Percentiles rank a stretch among this genome's conserved stretches.
These are phyloP conservation scores for Phytophthora foliorum DNA, from an alignment of 352 stramenopile species.

Conservation along the genomic window DNA sequence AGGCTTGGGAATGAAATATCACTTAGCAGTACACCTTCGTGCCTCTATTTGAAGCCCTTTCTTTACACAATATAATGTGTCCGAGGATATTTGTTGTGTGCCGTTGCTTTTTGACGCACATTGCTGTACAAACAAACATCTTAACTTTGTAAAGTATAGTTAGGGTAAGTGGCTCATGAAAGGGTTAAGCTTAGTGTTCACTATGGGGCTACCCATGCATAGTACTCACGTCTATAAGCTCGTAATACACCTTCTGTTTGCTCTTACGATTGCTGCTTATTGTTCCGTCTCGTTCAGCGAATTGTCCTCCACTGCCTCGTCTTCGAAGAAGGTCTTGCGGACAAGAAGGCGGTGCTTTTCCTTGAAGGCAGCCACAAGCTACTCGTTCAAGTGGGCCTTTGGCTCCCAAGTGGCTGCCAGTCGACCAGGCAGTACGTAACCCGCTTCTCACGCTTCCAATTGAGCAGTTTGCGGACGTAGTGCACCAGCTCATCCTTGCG, in stretches of 20 bases:
- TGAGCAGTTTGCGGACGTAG: conserved; percentile 1
- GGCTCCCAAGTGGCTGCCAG: conserved; percentile 33
- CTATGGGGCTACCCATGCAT: not conserved
- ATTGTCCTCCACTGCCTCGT: conserved; percentile 32
- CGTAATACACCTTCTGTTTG: conserved; percentile 10
- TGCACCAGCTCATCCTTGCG: not conserved
- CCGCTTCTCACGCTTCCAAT: not conserved
- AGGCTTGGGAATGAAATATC: too few species aligned
- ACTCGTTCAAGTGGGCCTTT: conserved; percentile 1
- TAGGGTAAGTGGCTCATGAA: too few species aligned
- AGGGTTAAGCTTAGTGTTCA: conserved; percentile 25
- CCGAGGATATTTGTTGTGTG: too few species aligned
- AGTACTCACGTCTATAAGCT: not conserved
- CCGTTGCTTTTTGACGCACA: too few species aligned
- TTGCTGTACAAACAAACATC: too few species aligned
- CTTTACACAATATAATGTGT: too few species aligned
- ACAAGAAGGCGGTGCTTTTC: conserved; percentile 27
- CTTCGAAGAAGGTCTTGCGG: conserved; percentile 24
- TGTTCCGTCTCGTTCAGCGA: conserved; percentile 19
- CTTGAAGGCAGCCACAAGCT: conserved; percentile 25
- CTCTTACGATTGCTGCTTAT: conserved; percentile 6
- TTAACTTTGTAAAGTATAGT: too few species aligned
- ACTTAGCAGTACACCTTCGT: too few species aligned
- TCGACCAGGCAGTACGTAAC: conserved; percentile 30
- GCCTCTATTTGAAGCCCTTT: too few species aligned